Conservation (phyloP, 768 basidiomycete genomes). For the Boletus pseudo-olivaceus region DNA sequence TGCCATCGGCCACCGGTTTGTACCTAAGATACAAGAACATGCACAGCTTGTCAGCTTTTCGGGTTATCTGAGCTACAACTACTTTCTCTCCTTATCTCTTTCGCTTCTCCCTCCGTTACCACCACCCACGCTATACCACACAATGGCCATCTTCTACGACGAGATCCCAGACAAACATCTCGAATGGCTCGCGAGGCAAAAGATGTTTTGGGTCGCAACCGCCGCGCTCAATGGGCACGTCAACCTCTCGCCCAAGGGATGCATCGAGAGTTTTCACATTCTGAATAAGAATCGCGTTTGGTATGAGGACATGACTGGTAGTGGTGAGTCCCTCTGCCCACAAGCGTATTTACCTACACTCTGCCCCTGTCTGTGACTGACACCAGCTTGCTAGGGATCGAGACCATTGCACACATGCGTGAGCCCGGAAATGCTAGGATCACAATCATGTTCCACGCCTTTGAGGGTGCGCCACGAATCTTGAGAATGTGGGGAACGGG, state of each 20-base stretch:
- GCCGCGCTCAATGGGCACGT: slow-evolving; percentile 65
- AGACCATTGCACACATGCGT: slow-evolving; percentile 58
- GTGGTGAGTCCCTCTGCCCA: slow-evolving; percentile 41
- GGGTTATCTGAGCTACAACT: neutral
- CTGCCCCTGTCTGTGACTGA: neutral
- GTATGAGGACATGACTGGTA: slow-evolving; percentile 75
- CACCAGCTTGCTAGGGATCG: slow-evolving; percentile 37
- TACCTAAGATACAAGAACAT: neutral
- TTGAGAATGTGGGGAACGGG: slow-evolving; percentile 59
- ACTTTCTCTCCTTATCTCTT: neutral
- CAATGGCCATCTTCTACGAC: slow-evolving; percentile 58
- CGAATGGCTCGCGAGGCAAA: slow-evolving; percentile 58
- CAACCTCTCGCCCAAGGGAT: slow-evolving; percentile 67
- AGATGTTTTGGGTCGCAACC: slow-evolving; percentile 71
- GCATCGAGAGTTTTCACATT: slow-evolving; percentile 58
- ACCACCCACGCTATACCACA: neutral
- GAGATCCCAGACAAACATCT: slow-evolving; percentile 51
- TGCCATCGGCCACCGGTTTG: neutral
- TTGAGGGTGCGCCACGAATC: slow-evolving; percentile 57
- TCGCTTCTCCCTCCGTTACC: too few species aligned
- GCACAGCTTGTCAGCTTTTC: neutral
- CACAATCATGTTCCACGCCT: slow-evolving; percentile 59
- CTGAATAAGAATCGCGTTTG: slow-evolving; percentile 52
- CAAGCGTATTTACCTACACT: neutral
- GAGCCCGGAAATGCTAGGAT: slow-evolving; percentile 55